Base-by-base conservation (phyloP, 176 grass and related monocot species). In the Bothriochloa decipiens region DNA sequence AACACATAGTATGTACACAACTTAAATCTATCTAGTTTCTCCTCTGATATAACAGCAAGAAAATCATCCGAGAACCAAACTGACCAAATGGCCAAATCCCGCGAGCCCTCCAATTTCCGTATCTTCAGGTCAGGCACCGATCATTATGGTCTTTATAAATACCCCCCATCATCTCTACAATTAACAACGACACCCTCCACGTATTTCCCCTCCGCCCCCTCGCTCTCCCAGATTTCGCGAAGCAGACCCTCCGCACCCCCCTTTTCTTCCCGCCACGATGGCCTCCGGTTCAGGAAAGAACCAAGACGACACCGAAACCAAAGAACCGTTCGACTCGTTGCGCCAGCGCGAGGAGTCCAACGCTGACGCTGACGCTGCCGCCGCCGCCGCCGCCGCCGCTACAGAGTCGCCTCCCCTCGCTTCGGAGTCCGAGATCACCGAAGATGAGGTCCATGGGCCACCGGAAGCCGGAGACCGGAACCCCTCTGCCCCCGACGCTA, bases 191-290 rank as follows among this genome's bases (percentile, higher is more conserved):
- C 50, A 0, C 20, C 74, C 74, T 58, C 52, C 50, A 58, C 50
- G 12, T 37, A 36, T 76, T 76, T 23, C 52, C 5, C 6, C 6
- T 76, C 20, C 32, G 9, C 50, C 32, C 49, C 74, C 33, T 60
- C 74, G 27, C 6, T 23, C 50, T 76, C 17, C 20, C 5, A 23
- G 50, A 60, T 60, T 76, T 75, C 11, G 20, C 52, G 18, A 60
- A 58, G 0, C 32, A 23, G 52, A 11, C 74, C 64, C 28, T 7
- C 63, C 42, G 28, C 16, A 7, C 23, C 39, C 26, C 8, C 3
- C 8, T 8, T 64, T 78, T 80, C 64, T 78, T 80, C 78, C 64
- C 78, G 78, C 78, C 78, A 80, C 5, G 78, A 80, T 80, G 77
- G 66, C 20, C 26, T 71, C 80, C 33, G 67, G 35, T 72, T 42